These are phyloP conservation scores for Escallonia herrerae DNA, from an alignment of 129 eudicot species.

Conservation along the genomic window DNA sequence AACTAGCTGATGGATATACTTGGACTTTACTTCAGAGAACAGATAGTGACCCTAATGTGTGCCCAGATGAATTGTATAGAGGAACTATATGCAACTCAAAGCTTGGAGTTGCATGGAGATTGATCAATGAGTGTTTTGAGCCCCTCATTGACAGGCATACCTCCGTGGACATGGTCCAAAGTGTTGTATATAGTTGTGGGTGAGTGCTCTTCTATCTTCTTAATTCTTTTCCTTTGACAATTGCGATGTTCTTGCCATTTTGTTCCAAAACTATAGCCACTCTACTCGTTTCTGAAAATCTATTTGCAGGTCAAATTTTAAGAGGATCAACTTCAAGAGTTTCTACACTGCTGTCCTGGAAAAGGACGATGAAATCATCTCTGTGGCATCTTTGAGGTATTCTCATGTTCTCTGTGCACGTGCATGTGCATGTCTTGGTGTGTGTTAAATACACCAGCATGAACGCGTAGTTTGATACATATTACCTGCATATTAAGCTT, in stretches of 20 bases:
- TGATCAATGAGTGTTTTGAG: conserved; percentile 47
- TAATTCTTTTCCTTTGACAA: background rate
- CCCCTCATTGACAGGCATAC: conserved; percentile 59
- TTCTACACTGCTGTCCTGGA: conserved; percentile 65
- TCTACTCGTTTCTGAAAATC: background rate
- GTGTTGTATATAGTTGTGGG: conserved; percentile 61
- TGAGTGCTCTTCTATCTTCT: conserved; percentile 16
- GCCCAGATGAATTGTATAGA: conserved; percentile 14
- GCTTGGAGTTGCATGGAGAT: conserved; percentile 44
- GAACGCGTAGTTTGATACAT: background rate
- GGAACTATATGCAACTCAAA: conserved; percentile 42
- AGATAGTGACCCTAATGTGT: conserved; percentile 27
- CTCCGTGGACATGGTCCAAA: conserved; percentile 29
- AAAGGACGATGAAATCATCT: conserved; percentile 45
- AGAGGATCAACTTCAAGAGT: conserved; percentile 38
- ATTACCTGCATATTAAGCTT: background rate
- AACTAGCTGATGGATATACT: conserved; percentile 30
- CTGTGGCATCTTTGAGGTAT: conserved; percentile 67
- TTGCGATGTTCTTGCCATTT: background rate
- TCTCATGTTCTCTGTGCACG: background rate
- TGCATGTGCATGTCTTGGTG: background rate
- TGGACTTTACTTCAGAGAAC: conserved; percentile 49
- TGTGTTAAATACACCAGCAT: background rate
- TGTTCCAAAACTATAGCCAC: background rate
- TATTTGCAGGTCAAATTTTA: conserved; percentile 49